Base-by-base conservation (phyloP, 108 stramenopile genomes). In the Fistulifera pelliculosa region DNA sequence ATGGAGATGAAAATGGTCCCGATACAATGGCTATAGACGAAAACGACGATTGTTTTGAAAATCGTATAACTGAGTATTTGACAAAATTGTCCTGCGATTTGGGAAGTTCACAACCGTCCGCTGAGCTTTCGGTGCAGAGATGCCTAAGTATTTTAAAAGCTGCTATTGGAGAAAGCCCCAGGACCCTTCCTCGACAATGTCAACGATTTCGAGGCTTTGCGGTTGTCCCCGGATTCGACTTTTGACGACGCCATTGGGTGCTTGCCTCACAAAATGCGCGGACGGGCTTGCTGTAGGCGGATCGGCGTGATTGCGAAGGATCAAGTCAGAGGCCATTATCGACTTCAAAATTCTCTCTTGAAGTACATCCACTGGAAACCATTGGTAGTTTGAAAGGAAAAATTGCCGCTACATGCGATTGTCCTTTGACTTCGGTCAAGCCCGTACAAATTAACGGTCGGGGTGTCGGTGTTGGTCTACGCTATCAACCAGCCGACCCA, bases 321-420 rank as follows among this genome's bases (percentile, higher is more conserved):
- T 38, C 64, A 19, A 51, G 44, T 44, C 39, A 52, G 8, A 22
- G 56, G n/a, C 39, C 26, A 2, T 38, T 58, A 22, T 53, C 58
- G 45, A 64, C 64, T 38, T 61, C 68, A 18, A 73, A 82, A 0
- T 90, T 90, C 49, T n/a, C n/a, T 53, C 54, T 94, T 41, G 75
- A 94, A 48, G 56, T 90, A 8, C 92, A 94, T 59, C 86, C 86
- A 14, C 78, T 94, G 13, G 83, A 94, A 62, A 87, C 92, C 11
- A 48, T 90, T 50, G 49, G 42, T n/a, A 75, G 81, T 27, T 68
- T 94, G 11, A 85, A 81, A 42, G 40, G 21, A 27, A 78, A 86
- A 61, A 67, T 94, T 58, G 80, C 84, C 8, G 16, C 39, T 2
- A 48, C 69, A 38, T 85, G 84, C 53, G 57, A 88, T 6, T 77